Conservation (phyloP, 2,329 filamentous ascomycete genomes). For the Ilyonectria mors-panacis region DNA sequence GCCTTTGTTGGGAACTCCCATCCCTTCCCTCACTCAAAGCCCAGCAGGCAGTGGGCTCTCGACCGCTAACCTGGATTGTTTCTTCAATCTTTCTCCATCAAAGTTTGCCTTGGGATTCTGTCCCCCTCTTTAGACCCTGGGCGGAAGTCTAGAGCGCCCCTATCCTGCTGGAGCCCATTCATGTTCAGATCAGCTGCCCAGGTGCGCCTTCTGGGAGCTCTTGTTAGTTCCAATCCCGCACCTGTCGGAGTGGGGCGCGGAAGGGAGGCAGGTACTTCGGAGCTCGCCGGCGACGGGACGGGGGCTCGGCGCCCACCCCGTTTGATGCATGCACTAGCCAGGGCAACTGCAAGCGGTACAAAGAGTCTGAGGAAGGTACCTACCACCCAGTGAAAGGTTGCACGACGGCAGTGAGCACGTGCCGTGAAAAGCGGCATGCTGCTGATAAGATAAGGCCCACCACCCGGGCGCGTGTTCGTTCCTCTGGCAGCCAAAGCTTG, state of each 20-base stretch:
- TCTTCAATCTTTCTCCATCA: background rate
- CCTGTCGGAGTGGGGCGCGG: constrained; percentile 14
- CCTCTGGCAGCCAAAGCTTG: constrained; percentile 37
- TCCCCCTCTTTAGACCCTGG: background rate
- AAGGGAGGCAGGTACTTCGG: constrained; percentile 32
- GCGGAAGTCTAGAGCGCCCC: background rate
- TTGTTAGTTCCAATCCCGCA: constrained; percentile 12
- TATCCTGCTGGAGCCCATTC: background rate
- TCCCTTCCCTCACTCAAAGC: background rate
- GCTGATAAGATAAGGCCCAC: constrained; percentile 45
- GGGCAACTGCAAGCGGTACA: constrained; percentile 20
- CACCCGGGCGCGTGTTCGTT: constrained; percentile 37
- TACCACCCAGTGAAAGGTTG: background rate
- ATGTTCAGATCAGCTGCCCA: constrained; percentile 19
- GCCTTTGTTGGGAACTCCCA: background rate
- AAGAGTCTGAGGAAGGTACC: constrained; percentile 7
- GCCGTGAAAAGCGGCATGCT: constrained; percentile 27
- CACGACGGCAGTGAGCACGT: constrained; percentile 40
- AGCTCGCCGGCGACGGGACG: constrained; percentile 47
- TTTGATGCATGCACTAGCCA: constrained; percentile 41
- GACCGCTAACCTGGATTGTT: background rate
- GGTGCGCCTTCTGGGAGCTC: constrained; percentile 7
- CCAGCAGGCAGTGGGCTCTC: background rate
- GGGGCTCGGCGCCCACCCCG: constrained; percentile 39
- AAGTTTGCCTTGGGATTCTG: background rate